phyloP scores from a whole-genome alignment of 257 asterid species.

The Sherardia arvensis region DNA sequence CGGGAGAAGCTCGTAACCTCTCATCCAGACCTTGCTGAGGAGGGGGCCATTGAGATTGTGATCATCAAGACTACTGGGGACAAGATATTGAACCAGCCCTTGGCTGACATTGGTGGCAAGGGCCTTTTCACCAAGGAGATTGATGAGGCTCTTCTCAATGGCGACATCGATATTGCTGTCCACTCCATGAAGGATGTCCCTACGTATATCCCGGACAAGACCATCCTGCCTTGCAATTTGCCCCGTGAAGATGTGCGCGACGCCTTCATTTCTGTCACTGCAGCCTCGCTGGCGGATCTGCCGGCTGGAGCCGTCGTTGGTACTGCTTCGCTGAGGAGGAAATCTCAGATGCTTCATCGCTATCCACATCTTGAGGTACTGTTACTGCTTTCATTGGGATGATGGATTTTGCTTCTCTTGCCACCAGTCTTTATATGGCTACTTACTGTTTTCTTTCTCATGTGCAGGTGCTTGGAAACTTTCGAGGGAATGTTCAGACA shows the following conservation, averaged over 20 bases:
- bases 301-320: constrained; percentile 79
- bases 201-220: constrained; percentile 79
- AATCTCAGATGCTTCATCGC: constrained; percentile 84
- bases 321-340: constrained; percentile 94
- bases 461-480: constrained; percentile 78
- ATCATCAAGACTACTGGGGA: constrained; percentile 92
- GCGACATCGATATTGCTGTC: constrained; percentile 89
- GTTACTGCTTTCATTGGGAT: no score
- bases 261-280: constrained; percentile 79
- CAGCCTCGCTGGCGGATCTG: constrained; percentile 71
- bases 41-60: constrained; percentile 79
- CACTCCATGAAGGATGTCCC: constrained; percentile 99
- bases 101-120: constrained; percentile 98
- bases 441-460: constrained; percentile 7
- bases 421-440: not conserved
- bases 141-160: constrained; percentile 85
- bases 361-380: constrained; percentile 73
- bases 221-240: constrained; percentile 84
- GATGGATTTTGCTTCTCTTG: not conserved
- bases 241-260: constrained; percentile 96
- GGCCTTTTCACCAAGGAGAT: constrained; percentile 94
- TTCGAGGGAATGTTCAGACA: constrained; percentile 94
- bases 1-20: constrained; percentile 59
- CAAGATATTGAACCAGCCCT: constrained; percentile 80
- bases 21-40: constrained; percentile 83